Percentiles rank a stretch among this genome's conserved stretches.
These are phyloP conservation scores for Colletotrichum tropicicola DNA, from an alignment of 2,329 filamentous ascomycete genomes.

Conservation along the genomic window DNA sequence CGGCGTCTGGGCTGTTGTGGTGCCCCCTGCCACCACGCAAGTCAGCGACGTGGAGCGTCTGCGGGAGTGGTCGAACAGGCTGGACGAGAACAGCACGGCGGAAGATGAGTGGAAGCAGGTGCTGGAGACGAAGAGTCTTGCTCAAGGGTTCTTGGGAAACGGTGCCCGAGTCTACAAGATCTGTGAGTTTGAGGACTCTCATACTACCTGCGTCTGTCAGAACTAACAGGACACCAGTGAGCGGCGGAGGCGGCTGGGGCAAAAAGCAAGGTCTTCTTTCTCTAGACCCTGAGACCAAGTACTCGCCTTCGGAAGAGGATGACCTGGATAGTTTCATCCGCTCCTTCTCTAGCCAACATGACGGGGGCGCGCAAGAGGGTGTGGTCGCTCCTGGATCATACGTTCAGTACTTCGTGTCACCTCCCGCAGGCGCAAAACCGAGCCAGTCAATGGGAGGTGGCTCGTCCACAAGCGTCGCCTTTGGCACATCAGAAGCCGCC, in stretches of 20 bases:
- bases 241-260: conserved; percentile 87
- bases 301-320: conserved; percentile 58
- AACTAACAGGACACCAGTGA: conserved; percentile 58
- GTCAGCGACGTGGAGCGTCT: not conserved
- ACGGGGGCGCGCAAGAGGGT: conserved; percentile 53
- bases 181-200: conserved; percentile 44
- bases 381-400: conserved; percentile 70
- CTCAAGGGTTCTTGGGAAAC: conserved; percentile 24
- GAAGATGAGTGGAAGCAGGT: conserved; percentile 22
- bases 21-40: conserved; percentile 51
- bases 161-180: conserved; percentile 53
- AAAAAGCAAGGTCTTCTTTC: conserved; percentile 81
- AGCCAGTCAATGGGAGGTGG: conserved; percentile 18
- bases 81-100: not conserved
- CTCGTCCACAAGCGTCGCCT: conserved; percentile 36
- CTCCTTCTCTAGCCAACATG: conserved; percentile 33
- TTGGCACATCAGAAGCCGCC: conserved; percentile 42
- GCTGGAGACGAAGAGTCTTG: conserved; percentile 17
- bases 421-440: conserved; percentile 29
- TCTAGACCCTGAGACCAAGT: conserved; percentile 74
- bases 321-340: conserved; percentile 62
- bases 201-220: not conserved
- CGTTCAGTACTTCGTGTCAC: conserved; percentile 71
- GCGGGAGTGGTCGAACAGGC: not conserved
- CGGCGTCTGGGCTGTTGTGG: conserved; percentile 78